These are phyloP conservation scores for Nakazawaea ishiwadae DNA, from an alignment of 805 yeast genomes.

Conservation along the genomic window DNA sequence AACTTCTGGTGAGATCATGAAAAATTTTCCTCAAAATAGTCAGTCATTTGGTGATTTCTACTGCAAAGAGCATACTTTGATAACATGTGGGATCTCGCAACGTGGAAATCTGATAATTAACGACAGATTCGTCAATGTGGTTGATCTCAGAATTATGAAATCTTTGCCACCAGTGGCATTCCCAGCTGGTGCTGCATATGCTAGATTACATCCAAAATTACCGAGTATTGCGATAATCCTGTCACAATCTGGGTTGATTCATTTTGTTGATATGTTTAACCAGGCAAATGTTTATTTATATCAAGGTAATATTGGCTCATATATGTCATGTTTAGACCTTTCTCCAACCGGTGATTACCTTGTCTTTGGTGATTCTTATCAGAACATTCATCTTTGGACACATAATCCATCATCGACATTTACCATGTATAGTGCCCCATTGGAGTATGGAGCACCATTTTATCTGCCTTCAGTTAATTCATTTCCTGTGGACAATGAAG, in stretches of 20 bases:
- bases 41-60: conserved; percentile 61
- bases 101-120: conserved; percentile 52
- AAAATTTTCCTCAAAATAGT: conserved; percentile 55
- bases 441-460: conserved; percentile 52
- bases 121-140: conserved; percentile 82
- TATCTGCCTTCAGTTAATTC: conserved; percentile 23
- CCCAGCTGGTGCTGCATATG: conserved; percentile 85
- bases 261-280: conserved; percentile 77
- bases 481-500: conserved; percentile 34
- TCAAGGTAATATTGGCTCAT: conserved; percentile 55
- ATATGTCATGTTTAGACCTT: conserved; percentile 46
- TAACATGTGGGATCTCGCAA: conserved; percentile 78
- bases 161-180: conserved; percentile 79
- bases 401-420: conserved; percentile 36
- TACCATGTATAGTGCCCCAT: conserved; percentile 35
- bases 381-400: conserved; percentile 67
- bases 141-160: conserved; percentile 69
- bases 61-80: conserved; percentile 57
- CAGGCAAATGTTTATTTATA: conserved; percentile 63
- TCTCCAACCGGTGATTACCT: conserved; percentile 74
- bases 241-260: conserved; percentile 76
- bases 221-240: conserved; percentile 74
- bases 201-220: conserved; percentile 79
- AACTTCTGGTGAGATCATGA: conserved; percentile 37
- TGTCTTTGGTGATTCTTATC: conserved; percentile 61